Evolutionary conservation across 2,329 filamentous ascomycete genomes (phyloP).

Genomic region (Exserohilum rostratum): DNA sequence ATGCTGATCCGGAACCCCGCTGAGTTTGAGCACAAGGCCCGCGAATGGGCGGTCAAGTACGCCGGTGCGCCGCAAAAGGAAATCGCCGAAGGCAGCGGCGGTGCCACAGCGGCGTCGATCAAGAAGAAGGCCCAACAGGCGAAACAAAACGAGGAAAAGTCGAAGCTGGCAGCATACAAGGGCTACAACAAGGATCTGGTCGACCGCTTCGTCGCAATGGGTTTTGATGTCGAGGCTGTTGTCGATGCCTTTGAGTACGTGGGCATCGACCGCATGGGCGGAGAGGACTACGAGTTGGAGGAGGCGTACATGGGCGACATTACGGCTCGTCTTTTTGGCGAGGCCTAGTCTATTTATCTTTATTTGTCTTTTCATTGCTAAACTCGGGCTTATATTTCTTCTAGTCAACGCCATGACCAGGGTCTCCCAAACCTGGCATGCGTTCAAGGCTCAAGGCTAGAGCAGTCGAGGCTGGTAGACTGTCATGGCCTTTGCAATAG

Average conservation of each 20-base stretch:
- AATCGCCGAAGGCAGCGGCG: slow-evolving; percentile 60
- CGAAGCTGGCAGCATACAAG: slow-evolving; percentile 68
- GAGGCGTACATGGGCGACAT: slow-evolving; percentile 91
- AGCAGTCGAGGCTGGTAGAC: not conserved
- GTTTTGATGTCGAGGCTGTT: slow-evolving; percentile 85
- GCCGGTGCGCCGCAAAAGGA: slow-evolving; percentile 73
- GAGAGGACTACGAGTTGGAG: slow-evolving; percentile 83
- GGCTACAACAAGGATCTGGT: slow-evolving; percentile 87
- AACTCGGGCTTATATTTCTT: not conserved
- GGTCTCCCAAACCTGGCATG: not conserved
- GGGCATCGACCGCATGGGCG: slow-evolving; percentile 78
- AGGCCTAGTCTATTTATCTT: slow-evolving; percentile 54
- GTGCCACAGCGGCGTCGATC: slow-evolving; percentile 59
- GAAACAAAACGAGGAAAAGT: slow-evolving; percentile 65
- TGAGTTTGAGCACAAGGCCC: slow-evolving; percentile 79
- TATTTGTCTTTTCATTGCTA: slow-evolving; percentile 1
- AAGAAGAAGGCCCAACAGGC: slow-evolving; percentile 60
- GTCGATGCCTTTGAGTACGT: slow-evolving; percentile 82
- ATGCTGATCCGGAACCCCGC: slow-evolving; percentile 84
- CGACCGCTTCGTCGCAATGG: slow-evolving; percentile 86
- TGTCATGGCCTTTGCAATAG: not conserved
- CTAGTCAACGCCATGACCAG: not conserved
- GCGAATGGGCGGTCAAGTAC: slow-evolving; percentile 87
- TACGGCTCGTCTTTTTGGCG: slow-evolving; percentile 81
- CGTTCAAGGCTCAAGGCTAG: not conserved